These are phyloP conservation scores for Ganoderma sinense DNA, from an alignment of 1,284 basidiomycete genomes.

Conservation along the genomic window DNA sequence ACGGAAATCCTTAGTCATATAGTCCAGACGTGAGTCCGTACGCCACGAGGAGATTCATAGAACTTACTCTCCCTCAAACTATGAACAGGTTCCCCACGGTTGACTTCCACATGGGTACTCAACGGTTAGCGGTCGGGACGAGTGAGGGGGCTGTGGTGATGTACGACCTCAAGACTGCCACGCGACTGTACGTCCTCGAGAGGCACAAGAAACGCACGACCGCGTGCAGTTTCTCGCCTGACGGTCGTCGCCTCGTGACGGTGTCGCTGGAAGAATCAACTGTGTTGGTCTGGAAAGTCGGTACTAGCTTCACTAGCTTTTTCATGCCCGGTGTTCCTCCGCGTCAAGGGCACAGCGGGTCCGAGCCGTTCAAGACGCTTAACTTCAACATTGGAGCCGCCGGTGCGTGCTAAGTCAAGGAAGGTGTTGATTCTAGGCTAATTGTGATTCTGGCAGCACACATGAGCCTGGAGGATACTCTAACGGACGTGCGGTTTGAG, in stretches of 20 bases:
- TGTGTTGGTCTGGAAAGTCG: conserved; percentile 91
- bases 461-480: conserved; percentile 73
- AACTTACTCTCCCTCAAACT: background rate
- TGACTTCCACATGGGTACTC: conserved; percentile 87
- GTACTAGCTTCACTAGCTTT: conserved; percentile 85
- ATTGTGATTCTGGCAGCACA: conserved; percentile 51
- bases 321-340: conserved; percentile 93
- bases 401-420: conserved; percentile 46
- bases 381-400: conserved; percentile 76
- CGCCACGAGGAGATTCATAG: background rate
- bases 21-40: conserved; percentile 77
- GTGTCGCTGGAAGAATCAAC: conserved; percentile 85
- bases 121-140: conserved; percentile 93
- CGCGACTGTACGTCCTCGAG: conserved; percentile 93
- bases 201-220: conserved; percentile 84
- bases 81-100: conserved; percentile 84
- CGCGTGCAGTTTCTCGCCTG: conserved; percentile 90
- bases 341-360: conserved; percentile 83
- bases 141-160: conserved; percentile 93
- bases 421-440: background rate
- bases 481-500: conserved; percentile 81
- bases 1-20: conserved; percentile 93
- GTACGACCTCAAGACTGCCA: conserved; percentile 97
- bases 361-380: conserved; percentile 86
- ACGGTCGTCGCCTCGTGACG: conserved; percentile 90